A percentile compares a stretch with the other conserved stretches of the same genome.
Evolutionary conservation across 192 early-diverging fungal species (phyloP).

Genomic region (Radiomyces spectabilis): DNA sequence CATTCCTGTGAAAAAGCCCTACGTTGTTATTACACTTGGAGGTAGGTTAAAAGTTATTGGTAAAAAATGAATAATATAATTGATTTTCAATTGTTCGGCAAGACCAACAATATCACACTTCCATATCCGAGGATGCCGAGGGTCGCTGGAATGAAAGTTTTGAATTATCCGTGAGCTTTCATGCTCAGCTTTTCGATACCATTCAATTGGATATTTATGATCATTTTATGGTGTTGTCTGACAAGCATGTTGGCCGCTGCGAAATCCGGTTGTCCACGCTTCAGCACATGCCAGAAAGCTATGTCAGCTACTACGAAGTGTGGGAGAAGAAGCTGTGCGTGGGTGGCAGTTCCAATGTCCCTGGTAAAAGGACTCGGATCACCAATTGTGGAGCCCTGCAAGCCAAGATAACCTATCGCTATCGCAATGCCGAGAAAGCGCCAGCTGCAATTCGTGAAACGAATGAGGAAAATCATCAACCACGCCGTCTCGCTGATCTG

Average conservation of each 20-base stretch:
- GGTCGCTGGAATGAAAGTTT: slow-evolving; percentile 73
- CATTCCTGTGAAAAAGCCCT: too few relatives aligned
- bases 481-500: too few relatives aligned
- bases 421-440: too few relatives aligned
- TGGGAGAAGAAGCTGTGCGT: slow-evolving; percentile 62
- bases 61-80: too few relatives aligned
- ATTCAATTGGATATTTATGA: slow-evolving; percentile 66
- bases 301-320: slow-evolving; percentile 70
- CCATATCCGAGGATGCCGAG: slow-evolving; percentile 46
- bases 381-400: slow-evolving; percentile 68
- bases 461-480: neutral
- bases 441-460: too few relatives aligned
- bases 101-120: slow-evolving; percentile 64
- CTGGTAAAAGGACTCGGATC: slow-evolving; percentile 4
- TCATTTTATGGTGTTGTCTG: slow-evolving; percentile 47
- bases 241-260: slow-evolving; percentile 58
- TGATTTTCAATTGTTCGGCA: neutral
- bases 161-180: slow-evolving; percentile 59
- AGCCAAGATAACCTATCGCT: slow-evolving; percentile 59
- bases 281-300: slow-evolving; percentile 61
- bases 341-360: slow-evolving; percentile 53
- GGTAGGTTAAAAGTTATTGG: too few relatives aligned
- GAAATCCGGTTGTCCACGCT: slow-evolving; percentile 60
- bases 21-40: too few relatives aligned
- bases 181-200: slow-evolving; percentile 72